Conservation (phyloP, 2,329 filamentous ascomycete species). For the Chalara sp. region DNA sequence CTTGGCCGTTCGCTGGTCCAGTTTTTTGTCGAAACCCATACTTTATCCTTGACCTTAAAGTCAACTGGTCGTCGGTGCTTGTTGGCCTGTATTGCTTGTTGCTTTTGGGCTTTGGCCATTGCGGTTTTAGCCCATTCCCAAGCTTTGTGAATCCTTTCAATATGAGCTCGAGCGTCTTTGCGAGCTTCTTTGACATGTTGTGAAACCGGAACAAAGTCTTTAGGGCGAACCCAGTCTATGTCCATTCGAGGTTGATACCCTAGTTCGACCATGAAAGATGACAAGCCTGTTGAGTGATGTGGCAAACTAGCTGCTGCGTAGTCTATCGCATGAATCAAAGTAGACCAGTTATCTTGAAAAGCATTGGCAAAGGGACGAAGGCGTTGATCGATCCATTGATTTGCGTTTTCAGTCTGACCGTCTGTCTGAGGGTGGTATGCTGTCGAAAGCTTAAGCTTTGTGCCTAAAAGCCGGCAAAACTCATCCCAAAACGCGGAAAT, state of each 20-base stretch:
- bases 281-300: not conserved
- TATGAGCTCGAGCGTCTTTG: not conserved
- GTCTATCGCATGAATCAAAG: not conserved
- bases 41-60: not conserved
- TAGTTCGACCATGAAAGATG: not conserved
- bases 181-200: too few relatives aligned
- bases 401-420: not conserved
- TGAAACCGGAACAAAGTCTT: not conserved
- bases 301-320: not conserved
- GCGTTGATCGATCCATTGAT: not conserved
- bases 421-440: not conserved
- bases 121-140: too few relatives aligned
- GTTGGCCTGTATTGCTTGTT: not conserved
- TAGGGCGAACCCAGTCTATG: not conserved
- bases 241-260: not conserved
- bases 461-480: too few relatives aligned
- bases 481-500: too few relatives aligned
- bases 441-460: not conserved
- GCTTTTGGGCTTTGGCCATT: not conserved
- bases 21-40: not conserved
- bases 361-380: not conserved
- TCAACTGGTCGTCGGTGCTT: not conserved
- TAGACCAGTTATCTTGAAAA: not conserved
- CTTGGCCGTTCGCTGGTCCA: not conserved
- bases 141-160: not conserved